These are phyloP conservation scores for Debaryomyces hansenii DNA, from an alignment of 805 yeast genomes.

Conservation along the genomic window DNA sequence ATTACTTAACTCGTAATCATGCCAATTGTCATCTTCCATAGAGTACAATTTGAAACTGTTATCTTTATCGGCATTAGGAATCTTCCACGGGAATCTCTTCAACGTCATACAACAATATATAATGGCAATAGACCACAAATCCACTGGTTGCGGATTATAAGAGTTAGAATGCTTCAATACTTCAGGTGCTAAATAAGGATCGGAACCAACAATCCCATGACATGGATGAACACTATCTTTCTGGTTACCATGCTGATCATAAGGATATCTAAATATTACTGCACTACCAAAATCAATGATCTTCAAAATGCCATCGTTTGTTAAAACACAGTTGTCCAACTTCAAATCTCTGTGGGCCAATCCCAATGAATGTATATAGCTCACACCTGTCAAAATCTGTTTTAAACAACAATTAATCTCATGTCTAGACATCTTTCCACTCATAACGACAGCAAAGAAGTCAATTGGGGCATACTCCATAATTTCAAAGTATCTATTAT, in stretches of 20 bases:
- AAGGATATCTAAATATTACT: slow-evolving; percentile 87
- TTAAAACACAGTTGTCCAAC: slow-evolving; percentile 88
- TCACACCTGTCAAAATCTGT: slow-evolving; percentile 78
- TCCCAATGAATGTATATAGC: slow-evolving; percentile 81
- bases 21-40: slow-evolving; percentile 75
- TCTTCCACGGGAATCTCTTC: slow-evolving; percentile 93
- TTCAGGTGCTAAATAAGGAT: slow-evolving; percentile 90
- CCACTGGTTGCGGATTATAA: slow-evolving; percentile 91
- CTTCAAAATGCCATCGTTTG: slow-evolving; percentile 79
- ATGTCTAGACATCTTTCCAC: slow-evolving; percentile 75
- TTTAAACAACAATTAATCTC: slow-evolving; percentile 90
- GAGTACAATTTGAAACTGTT: slow-evolving; percentile 82
- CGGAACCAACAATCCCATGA: slow-evolving; percentile 82
- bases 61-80: slow-evolving; percentile 74
- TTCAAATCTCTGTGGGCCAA: slow-evolving; percentile 90
- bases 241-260: slow-evolving; percentile 47
- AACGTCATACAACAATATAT: slow-evolving; percentile 90
- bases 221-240: slow-evolving; percentile 66
- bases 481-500: slow-evolving; percentile 82
- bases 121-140: slow-evolving; percentile 90
- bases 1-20: slow-evolving; percentile 72
- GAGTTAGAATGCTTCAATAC: slow-evolving; percentile 59
- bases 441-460: slow-evolving; percentile 91
- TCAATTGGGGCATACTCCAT: slow-evolving; percentile 96
- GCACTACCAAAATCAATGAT: slow-evolving; percentile 94